Evolutionary conservation across 177 flowering plant species (phyloP), one percentile per base, ranked within the genome.

Genomic region (Vitis hybrid): DNA sequence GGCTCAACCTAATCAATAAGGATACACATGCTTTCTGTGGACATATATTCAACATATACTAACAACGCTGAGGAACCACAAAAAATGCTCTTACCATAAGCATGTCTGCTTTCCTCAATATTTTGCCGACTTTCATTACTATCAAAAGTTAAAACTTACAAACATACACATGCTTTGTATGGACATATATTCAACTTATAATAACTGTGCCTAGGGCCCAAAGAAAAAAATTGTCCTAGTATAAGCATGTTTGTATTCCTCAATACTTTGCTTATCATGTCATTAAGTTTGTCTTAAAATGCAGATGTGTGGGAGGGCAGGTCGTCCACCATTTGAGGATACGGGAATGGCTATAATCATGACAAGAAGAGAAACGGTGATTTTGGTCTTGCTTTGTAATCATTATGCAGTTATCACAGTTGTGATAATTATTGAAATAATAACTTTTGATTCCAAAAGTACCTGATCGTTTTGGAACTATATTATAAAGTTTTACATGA

Each of bases 291-390:
- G 26, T 63, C 13, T 50, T 63, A 11, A 56, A 54, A 10, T 79
- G 73, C 87, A 96, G 99, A 96, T 96, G 99, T 84, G 89, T 75
- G 99, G 99, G 62, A 88, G 98, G 80, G 99, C 98, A 67, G 98
- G 98, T 15, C 90, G 98, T 66, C 98, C 99, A 67, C 98, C 98
- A 61, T 96, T 96, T 81, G 98, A 92, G 81, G 97, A 93, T 79
- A 89, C 97, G 62, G 98, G 99, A 77, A 81, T 78, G 78, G 98
- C 91, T 73, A 85, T 93, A 70, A 94, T 96, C 76, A 96, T 96
- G 99, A 96, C 98, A 78, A 89, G 95, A 85, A 89, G 78, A 79
- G 98, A 91, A 81, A 93, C 97, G 23, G 99, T 94, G 77, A 74
- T 63, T 61, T 67, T 45, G 59, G 58, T 17, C 55, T 32, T 60